A percentile compares a stretch with the other conserved stretches of the same genome.
phyloP scores from a whole-genome alignment of 495 filamentous ascomycete genomes.

The Neurospora discreta region DNA sequence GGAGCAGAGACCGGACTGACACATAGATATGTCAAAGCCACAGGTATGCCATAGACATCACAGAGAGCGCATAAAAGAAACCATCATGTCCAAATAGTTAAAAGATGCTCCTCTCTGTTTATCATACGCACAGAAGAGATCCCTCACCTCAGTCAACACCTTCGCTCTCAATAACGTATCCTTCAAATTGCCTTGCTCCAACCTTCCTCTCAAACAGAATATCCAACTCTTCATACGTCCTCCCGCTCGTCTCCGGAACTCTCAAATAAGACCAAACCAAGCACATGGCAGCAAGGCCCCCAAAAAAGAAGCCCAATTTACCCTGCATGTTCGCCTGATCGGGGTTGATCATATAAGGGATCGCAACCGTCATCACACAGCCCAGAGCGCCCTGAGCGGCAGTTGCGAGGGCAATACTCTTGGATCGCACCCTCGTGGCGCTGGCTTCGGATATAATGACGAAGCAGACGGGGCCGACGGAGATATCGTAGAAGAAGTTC shows the following conservation, averaged over 20 bases:
- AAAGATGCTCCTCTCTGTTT: background rate
- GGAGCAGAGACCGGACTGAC: background rate
- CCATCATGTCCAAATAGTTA: background rate
- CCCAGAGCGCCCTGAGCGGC: conserved; percentile 47
- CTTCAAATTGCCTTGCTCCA: conserved; percentile 40
- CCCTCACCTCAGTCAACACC: background rate
- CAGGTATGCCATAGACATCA: background rate
- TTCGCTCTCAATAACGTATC: conserved; percentile 22
- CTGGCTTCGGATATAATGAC: conserved; percentile 51
- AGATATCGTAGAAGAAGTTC: conserved; percentile 45
- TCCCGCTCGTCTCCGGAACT: conserved; percentile 48
- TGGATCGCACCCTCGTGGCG: conserved; percentile 46
- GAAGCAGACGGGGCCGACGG: conserved; percentile 51
- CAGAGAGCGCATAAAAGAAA: background rate
- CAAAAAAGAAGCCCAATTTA: conserved; percentile 60
- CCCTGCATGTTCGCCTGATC: conserved; percentile 51
- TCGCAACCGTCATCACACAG: conserved; percentile 50
- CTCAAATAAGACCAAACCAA: conserved; percentile 41
- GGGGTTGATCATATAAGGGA: conserved; percentile 59
- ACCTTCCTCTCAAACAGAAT: conserved; percentile 40
- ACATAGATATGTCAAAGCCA: background rate
- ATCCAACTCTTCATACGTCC: conserved; percentile 50
- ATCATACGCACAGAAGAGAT: background rate
- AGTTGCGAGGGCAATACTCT: conserved; percentile 51
- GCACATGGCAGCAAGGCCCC: conserved; percentile 37